These are phyloP conservation scores for Pelargonium exstipulatum DNA, from an alignment of 441 rosid species.

Conservation along the genomic window DNA sequence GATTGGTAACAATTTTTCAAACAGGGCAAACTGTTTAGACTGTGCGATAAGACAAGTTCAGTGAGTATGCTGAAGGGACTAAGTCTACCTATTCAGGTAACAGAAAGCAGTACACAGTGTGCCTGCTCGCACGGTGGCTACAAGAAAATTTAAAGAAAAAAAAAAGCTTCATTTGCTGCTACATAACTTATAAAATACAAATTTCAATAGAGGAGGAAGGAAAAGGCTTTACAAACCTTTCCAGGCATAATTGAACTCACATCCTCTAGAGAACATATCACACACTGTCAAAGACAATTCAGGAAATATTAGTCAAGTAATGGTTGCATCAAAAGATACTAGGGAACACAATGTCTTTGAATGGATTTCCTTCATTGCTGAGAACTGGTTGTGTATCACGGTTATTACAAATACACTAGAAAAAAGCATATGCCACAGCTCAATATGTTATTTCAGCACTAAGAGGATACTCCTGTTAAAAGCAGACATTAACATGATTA, in stretches of 20 bases:
- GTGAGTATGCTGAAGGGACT: too few species aligned
- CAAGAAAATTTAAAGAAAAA: not conserved
- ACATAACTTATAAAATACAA: too few species aligned
- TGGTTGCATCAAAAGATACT: not conserved
- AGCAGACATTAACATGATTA: not conserved
- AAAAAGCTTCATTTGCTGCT: too few species aligned
- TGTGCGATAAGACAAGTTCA: too few species aligned
- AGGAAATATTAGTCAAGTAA: conserved; percentile 7
- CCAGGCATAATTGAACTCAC: conserved; percentile 70
- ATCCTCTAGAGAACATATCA: conserved; percentile 89
- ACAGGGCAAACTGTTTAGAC: too few species aligned
- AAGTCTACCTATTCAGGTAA: too few species aligned
- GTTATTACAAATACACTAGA: not conserved
- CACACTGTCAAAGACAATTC: conserved; percentile 53
- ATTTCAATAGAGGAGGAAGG: not conserved
- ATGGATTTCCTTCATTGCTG: not conserved
- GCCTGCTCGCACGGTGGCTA: not conserved
- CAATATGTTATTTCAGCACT: not conserved
- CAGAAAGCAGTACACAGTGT: too few species aligned
- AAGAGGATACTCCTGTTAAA: not conserved
- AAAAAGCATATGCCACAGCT: not conserved
- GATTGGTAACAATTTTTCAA: not conserved
- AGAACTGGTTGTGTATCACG: too few species aligned
- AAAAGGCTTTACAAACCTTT: conserved; percentile 44
- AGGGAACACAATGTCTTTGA: not conserved